These are phyloP conservation scores for Emydomyces testavorans DNA, from an alignment of 2,329 filamentous ascomycete species.

Conservation along the genomic window DNA sequence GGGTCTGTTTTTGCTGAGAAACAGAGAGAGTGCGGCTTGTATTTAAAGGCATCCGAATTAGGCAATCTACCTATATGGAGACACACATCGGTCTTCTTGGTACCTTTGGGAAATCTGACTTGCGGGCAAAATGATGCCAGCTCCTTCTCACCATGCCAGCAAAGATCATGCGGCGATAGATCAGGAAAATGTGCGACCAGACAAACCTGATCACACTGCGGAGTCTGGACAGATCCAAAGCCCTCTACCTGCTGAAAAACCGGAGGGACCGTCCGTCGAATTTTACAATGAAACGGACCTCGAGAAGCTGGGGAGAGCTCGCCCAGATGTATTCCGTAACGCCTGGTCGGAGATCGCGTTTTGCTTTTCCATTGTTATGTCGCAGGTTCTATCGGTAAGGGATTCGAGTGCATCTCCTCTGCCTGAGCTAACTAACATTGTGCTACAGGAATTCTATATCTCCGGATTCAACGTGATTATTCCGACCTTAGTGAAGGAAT, in stretches of 20 bases:
- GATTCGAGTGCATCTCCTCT: neutral
- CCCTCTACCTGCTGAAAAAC: neutral
- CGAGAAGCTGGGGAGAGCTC: slow-evolving; percentile 51
- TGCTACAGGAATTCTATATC: slow-evolving; percentile 56
- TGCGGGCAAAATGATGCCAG: neutral
- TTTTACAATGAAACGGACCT: slow-evolving; percentile 26
- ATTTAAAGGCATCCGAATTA: neutral
- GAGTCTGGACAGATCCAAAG: neutral
- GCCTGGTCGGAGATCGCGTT: slow-evolving; percentile 50
- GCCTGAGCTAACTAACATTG: slow-evolving; percentile 2
- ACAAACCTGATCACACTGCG: too few species aligned
- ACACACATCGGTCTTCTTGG: neutral
- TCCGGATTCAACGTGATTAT: slow-evolving; percentile 62
- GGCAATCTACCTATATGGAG: neutral
- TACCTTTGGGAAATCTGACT: neutral
- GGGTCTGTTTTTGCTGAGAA: too few species aligned
- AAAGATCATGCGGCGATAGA: neutral
- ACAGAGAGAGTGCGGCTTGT: too few species aligned
- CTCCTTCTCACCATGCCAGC: neutral
- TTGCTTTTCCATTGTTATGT: slow-evolving; percentile 50
- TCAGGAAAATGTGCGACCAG: neutral
- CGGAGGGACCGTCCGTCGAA: neutral
- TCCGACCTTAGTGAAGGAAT: slow-evolving; percentile 49
- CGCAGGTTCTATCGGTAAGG: slow-evolving; percentile 50
- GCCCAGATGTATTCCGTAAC: slow-evolving; percentile 46